Base-by-base conservation (phyloP, 805 yeast species). In the Kregervanrija pseudodelftensis region DNA sequence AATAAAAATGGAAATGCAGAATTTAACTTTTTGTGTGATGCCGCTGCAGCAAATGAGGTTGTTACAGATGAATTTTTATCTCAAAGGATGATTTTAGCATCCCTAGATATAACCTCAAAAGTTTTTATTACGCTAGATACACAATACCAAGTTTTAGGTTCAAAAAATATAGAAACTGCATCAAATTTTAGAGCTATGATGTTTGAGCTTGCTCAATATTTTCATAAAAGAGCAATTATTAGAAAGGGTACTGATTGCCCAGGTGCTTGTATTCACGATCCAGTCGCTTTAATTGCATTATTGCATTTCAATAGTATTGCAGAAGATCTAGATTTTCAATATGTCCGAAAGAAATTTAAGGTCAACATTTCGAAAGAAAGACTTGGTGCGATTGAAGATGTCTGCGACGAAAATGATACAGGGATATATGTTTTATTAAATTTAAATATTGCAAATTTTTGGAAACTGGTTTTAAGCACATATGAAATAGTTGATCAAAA, bases 221-320 rank as follows among this genome's bases (percentile, higher is more conserved):
- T 78, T 56, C 70, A 74, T 11, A 64, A 65, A 17, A 52, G 76
- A 9, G 72, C 74, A 56, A 65, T 65, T 35, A 64, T 65, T 22
- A 55, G 60, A 36, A 72, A 69, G 49, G 72, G 72, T 67, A 76
- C 59, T 48, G 49, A 22, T 30, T 59, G 53, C 39, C 48, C 58
- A 5, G 91, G 93, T 0, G 89, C 93, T 4, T 87, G 89, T 1
- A 70, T 85, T 1, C 95, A 87, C 61, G 95, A 86, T 60, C 91
- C 93, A 1, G 66, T 85, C 42, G 85, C 95, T 1, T 66, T 84
- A 10, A 76, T 74, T 42, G 79, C 78, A 0, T 55, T 85, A 33
- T 60, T 85, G 42, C 75, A 77, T 15, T 59, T 77, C 41, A 60
- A 67, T 41, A 57, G 57, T 11, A 45, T 46, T 4, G 45, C 44